Evolutionary conservation across 495 filamentous ascomycete species (phyloP), one percentile per base, ranked within the genome.

Genomic region (Penicillium flavigenum): DNA sequence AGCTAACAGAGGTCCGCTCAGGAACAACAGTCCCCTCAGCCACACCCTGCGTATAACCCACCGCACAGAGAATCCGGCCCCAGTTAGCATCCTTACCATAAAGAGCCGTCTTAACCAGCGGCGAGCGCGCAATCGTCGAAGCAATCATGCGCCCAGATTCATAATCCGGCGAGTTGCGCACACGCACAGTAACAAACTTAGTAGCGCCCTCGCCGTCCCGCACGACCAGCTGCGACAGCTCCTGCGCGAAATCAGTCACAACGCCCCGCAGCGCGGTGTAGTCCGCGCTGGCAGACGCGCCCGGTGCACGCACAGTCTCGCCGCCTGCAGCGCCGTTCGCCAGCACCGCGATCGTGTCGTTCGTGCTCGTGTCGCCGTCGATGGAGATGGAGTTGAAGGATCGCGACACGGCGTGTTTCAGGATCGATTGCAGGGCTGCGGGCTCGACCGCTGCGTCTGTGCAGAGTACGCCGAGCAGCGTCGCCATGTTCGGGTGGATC

Each of bases 401-500:
- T 54, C 86, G 83, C 59, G 89, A 85, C 32, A 90, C 87, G 47
- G 94, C 88, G 67, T 84, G 77, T 46, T 81, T 86, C 57, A 98
- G 86, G 19, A 91, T 76, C 0, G 76, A 69, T 54, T 85, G 82
- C 20, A 98, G 85, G 11, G 85, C 80, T 16, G 76, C 65, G 10
- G 90, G 78, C 8, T 83, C 80, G 66, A 98, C 86, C 14, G 91
- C 88, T 0, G 88, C 95, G 64, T 99, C 94, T 27, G 94, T 99
- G 68, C 90, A 92, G 66, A 98, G 83, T 53, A 98, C 89, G 47
- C 90, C 93, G 29, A 99, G 84, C 39, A 99, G 83, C 0, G 94
- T 99, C 43, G 92, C 94, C 93, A 98, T 96, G 78, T 99, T 97
- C 20, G 94, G 94, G 73, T 97, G 93, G 69, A 99, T 99, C 94